These are phyloP conservation scores for Aspergillus oerlinghausenensis DNA, from an alignment of 2,329 filamentous ascomycete genomes.

Conservation along the genomic window DNA sequence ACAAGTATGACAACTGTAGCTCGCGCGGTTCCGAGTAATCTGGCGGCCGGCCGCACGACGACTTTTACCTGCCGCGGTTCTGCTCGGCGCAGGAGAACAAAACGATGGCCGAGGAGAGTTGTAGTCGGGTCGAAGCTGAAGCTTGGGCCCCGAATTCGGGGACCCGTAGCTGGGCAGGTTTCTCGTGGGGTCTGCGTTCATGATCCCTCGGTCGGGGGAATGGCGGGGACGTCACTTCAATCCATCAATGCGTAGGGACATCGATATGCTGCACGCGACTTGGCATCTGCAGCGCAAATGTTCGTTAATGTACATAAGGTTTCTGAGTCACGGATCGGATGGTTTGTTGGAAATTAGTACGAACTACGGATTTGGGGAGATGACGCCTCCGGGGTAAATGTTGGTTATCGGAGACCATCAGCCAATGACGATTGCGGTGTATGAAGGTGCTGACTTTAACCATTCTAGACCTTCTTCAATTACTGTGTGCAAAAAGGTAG, in stretches of 20 bases:
- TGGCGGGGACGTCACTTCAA: constrained; percentile 16
- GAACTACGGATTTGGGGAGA: not conserved
- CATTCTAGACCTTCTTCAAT: not conserved
- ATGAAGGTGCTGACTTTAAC: not conserved
- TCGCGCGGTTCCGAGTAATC: constrained; percentile 45
- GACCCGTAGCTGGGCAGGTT: constrained; percentile 10
- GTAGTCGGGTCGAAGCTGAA: constrained; percentile 7
- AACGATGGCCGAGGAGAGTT: constrained; percentile 3
- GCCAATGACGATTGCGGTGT: not conserved
- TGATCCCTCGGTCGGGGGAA: constrained; percentile 15
- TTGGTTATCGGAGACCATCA: not conserved
- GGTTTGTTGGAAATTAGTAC: not conserved
- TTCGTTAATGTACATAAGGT: not conserved
- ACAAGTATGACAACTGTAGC: constrained; percentile 46
- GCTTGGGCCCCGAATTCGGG: constrained; percentile 1
- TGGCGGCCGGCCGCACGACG: constrained; percentile 30
- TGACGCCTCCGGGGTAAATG: not conserved
- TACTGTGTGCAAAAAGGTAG: not conserved
- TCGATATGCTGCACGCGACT: not conserved
- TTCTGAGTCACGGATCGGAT: not conserved
- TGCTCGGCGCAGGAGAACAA: constrained; percentile 4
- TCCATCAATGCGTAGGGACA: constrained; percentile 10
- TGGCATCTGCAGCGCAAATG: not conserved
- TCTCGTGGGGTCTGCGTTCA: constrained; percentile 17
- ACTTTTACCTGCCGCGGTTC: constrained; percentile 10